Evolutionary conservation across 768 basidiomycete genomes (phyloP).

Genomic region (Boletus coccyginus): DNA sequence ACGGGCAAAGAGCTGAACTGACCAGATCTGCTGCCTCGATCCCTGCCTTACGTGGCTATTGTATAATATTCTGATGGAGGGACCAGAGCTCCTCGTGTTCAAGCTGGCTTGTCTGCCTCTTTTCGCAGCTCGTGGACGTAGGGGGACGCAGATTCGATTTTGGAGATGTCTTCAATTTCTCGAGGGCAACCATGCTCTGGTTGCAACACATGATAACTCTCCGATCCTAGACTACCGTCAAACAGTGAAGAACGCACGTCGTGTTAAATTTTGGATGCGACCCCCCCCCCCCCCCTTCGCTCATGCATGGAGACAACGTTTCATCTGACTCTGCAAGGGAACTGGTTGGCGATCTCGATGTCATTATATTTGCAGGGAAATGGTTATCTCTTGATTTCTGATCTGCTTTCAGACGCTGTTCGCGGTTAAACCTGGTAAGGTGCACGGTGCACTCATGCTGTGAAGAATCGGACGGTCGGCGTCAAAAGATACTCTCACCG

Average conservation of each 20-base stretch:
- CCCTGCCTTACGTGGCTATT: neutral
- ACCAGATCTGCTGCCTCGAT: neutral
- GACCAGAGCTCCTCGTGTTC: neutral
- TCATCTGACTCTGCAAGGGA: too few relatives aligned
- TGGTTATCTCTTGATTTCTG: too few relatives aligned
- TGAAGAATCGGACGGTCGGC: too few relatives aligned
- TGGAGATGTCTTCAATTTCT: neutral
- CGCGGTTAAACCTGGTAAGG: too few relatives aligned
- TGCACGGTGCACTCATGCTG: too few relatives aligned
- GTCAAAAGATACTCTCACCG: neutral
- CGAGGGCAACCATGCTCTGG: neutral
- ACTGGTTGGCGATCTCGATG: neutral
- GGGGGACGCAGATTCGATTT: neutral
- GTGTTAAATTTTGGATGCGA: neutral
- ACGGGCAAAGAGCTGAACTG: neutral
- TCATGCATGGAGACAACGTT: neutral
- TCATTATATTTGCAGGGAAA: neutral
- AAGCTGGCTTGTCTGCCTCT: neutral
- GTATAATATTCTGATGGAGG: neutral
- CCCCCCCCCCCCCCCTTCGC: too few relatives aligned
- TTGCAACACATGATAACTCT: neutral
- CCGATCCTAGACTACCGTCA: neutral
- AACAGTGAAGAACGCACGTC: neutral
- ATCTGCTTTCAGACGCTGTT: too few relatives aligned
- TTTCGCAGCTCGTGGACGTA: neutral